Percentiles rank a stretch among this genome's conserved stretches.
These are phyloP conservation scores for Naganishia sp. DNA, from an alignment of 1,284 basidiomycete genomes.

Conservation along the genomic window DNA sequence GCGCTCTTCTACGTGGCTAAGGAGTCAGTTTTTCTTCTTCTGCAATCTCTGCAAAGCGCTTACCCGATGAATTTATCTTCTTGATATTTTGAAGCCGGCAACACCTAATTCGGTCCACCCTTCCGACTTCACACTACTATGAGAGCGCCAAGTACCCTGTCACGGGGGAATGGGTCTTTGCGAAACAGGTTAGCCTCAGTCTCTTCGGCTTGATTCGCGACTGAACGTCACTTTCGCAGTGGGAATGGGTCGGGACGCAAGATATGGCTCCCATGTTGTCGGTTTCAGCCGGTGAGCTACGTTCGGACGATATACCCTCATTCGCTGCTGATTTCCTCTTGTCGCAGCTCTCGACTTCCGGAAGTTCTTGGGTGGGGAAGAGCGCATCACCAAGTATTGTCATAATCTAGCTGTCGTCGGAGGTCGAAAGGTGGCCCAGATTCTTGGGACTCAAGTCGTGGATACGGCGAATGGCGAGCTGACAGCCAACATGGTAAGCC, in stretches of 20 bases:
- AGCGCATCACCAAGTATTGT: slow-evolving; percentile 73
- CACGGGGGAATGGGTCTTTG: slow-evolving; percentile 56
- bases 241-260: slow-evolving; percentile 44
- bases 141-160: slow-evolving; percentile 53
- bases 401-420: slow-evolving; percentile 71
- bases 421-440: slow-evolving; percentile 65
- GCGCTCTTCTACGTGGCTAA: slow-evolving; percentile 76
- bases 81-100: slow-evolving; percentile 61
- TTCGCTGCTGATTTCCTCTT: slow-evolving; percentile 40
- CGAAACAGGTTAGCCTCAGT: slow-evolving; percentile 53
- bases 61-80: too few relatives aligned
- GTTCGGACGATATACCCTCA: slow-evolving; percentile 20
- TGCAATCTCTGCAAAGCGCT: too few relatives aligned
- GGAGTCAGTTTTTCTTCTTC: slow-evolving; percentile 56
- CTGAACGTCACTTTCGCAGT: slow-evolving; percentile 31
- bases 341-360: slow-evolving; percentile 71
- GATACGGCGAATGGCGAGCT: slow-evolving; percentile 62
- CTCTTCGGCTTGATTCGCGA: neutral
- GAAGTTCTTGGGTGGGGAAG: slow-evolving; percentile 77
- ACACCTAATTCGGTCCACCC: slow-evolving; percentile 68
- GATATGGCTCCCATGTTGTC: slow-evolving; percentile 44
- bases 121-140: slow-evolving; percentile 72
- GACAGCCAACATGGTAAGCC: slow-evolving; percentile 66
- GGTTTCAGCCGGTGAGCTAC: slow-evolving; percentile 27
- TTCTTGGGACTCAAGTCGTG: slow-evolving; percentile 68